phyloP scores from a whole-genome alignment of 176 grass and related monocot genomes.

The Carex myosuroides region DNA sequence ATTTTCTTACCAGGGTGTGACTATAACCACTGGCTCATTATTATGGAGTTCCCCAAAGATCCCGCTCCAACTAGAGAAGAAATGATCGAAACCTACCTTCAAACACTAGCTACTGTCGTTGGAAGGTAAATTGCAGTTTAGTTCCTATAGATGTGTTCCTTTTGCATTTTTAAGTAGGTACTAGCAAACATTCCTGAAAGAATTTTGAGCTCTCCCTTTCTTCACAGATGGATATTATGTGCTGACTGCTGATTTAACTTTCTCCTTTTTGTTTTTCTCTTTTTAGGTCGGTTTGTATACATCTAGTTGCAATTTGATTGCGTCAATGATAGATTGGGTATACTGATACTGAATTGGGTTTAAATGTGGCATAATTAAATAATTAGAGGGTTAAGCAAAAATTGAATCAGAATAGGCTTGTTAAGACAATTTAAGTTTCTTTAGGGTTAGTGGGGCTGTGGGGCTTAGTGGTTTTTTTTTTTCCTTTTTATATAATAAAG shows the following conservation, averaged over 20 bases:
- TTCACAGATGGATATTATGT: too few relatives aligned
- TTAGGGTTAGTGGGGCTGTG: background rate
- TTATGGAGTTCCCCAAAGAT: slow-evolving; percentile 99
- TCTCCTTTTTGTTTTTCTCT: background rate
- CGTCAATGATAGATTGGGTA: background rate
- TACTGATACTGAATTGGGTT: background rate
- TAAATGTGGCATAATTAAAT: background rate
- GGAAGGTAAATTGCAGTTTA: slow-evolving; percentile 45
- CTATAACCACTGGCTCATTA: slow-evolving; percentile 97
- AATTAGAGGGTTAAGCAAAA: background rate
- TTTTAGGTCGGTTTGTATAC: background rate
- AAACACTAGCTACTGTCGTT: slow-evolving; percentile 84
- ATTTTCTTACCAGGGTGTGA: slow-evolving; percentile 93
- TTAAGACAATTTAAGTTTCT: background rate
- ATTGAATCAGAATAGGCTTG: background rate
- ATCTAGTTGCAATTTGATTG: background rate
- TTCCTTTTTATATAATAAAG: background rate
- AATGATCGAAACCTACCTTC: slow-evolving; percentile 97
- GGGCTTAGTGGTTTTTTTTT: background rate
- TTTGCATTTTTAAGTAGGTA: too few relatives aligned
- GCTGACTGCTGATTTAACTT: too few relatives aligned
- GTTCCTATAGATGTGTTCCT: background rate
- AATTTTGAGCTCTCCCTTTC: too few relatives aligned
- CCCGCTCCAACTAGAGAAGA: slow-evolving; percentile 91
- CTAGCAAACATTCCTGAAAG: too few relatives aligned